phyloP scores from a whole-genome alignment of 2,329 filamentous ascomycete genomes.

The Fusarium pseudograminearum region DNA sequence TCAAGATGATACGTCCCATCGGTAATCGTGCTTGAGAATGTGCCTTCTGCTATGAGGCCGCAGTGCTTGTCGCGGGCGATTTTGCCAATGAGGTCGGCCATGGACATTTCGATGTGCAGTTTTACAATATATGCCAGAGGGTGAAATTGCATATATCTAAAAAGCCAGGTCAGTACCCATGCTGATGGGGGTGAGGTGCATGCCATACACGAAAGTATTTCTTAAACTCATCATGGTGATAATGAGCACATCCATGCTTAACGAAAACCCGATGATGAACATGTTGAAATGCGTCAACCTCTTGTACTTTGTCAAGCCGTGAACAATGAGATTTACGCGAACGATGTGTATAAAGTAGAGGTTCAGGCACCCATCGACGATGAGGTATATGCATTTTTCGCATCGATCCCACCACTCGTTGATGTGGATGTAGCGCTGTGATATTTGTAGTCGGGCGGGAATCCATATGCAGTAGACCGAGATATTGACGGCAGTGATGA shows the following conservation, averaged over 20 bases:
- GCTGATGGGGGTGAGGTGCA: neutral
- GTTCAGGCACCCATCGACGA: constrained; percentile 43
- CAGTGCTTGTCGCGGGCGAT: constrained; percentile 47
- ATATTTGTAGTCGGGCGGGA: constrained; percentile 44
- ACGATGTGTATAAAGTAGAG: constrained; percentile 47
- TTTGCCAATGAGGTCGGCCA: constrained; percentile 63
- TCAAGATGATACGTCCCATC: constrained; percentile 27
- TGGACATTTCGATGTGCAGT: constrained; percentile 66
- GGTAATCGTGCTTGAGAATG: constrained; percentile 33
- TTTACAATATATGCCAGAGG: constrained; percentile 66
- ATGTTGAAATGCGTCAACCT: constrained; percentile 47
- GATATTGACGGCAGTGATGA: constrained; percentile 47
- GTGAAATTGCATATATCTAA: constrained; percentile 61
- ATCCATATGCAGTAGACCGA: constrained; percentile 47
- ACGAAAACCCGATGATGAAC: constrained; percentile 47
- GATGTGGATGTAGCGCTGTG: constrained; percentile 42
- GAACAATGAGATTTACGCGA: constrained; percentile 35
- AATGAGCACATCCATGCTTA: constrained; percentile 47
- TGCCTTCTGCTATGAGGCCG: constrained; percentile 35
- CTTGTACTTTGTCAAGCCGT: constrained; percentile 45
- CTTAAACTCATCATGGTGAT: constrained; percentile 48
- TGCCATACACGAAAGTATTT: constrained; percentile 48
- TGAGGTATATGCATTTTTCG: constrained; percentile 48
- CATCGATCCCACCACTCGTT: constrained; percentile 47
- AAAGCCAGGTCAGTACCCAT: neutral